Base-by-base conservation (phyloP, 306 rosid genomes). In the Malus orientalis region DNA sequence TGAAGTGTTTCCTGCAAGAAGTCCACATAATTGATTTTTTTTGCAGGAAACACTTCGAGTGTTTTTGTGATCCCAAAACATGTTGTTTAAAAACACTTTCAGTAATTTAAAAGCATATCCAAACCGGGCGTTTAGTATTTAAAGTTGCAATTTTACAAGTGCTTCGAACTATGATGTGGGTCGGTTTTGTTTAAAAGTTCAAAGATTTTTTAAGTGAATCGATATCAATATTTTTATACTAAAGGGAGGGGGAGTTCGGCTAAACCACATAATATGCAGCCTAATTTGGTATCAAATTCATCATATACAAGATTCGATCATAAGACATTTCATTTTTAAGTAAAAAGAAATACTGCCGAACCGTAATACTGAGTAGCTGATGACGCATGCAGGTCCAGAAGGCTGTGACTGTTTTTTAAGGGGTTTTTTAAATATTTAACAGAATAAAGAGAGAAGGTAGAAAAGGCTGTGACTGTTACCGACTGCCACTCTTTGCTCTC, bases 381-480 rank as follows among this genome's bases (percentile, higher is more conserved):
- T 29, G 32, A 4, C 5, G 33, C 33, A 30, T 30, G 33, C 33
- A 30, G 33, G 33, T 30, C 33, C 1, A 30, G 33, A 30, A 30
- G 4, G 33, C 33, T 30, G 33, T 0, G 33, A 30, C 33, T 4
- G 5, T 30, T 30, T 30, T 30, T 30, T 30, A 30, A 30, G 5
- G 27, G 27, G n/a, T 11, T 23, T n/a, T 32, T 8, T 13, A 18
- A 22, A 60, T 16, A 53, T 61, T 53, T n/a, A 42, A 57, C 47
- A n/a, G 18, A 67, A 55, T 7, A 72, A 13, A 23, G n/a, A 44
- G 62, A 45, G 67, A 11, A 11, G 12, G 42, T 69, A 11, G 55
- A 22, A 70, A 76, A 60, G 73, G 69, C 15, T 64, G 75, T 1
- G 74, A 82, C 81, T 69, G 80, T 79, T 67, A 85, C 79, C n/a